phyloP scores from a whole-genome alignment of 2,329 filamentous ascomycete genomes.

The Claviceps fusiformis region DNA sequence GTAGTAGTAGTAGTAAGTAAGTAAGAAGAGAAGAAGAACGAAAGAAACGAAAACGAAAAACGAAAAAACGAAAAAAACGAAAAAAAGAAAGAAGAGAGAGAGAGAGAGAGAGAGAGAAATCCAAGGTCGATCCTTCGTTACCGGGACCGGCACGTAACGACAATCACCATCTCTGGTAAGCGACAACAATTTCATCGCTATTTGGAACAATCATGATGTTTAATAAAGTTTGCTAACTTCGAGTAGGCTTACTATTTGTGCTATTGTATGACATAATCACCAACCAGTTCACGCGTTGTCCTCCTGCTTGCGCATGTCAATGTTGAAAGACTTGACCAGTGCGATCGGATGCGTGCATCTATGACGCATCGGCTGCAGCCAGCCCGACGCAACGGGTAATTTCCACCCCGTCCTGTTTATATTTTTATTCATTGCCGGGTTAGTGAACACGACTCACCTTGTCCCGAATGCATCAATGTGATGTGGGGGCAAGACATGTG shows the following conservation, averaged over 20 bases:
- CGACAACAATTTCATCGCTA: not conserved
- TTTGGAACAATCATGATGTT: not conserved
- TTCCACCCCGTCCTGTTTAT: conserved; percentile 48
- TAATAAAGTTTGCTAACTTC: not conserved
- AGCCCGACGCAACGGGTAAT: conserved; percentile 38
- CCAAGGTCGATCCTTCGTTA: not conserved
- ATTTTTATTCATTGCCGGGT: not conserved
- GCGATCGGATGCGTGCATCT: not conserved
- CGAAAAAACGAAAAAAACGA: not conserved
- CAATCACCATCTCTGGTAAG: not conserved
- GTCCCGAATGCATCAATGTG: not conserved
- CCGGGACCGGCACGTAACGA: not conserved
- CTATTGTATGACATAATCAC: not conserved
- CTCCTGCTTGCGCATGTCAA: not conserved
- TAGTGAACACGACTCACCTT: not conserved
- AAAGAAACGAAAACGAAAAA: too few species aligned
- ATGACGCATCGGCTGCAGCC: not conserved
- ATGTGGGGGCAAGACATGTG: not conserved
- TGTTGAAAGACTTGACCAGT: not conserved
- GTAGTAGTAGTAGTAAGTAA: too few species aligned
- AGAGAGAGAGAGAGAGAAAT: not conserved
- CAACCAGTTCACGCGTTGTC: not conserved
- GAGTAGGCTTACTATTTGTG: not conserved
- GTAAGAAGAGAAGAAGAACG: too few species aligned
- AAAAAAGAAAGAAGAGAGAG: not conserved